Conservation (phyloP, 768 basidiomycete genomes). For the Amanita pallidorosea region DNA sequence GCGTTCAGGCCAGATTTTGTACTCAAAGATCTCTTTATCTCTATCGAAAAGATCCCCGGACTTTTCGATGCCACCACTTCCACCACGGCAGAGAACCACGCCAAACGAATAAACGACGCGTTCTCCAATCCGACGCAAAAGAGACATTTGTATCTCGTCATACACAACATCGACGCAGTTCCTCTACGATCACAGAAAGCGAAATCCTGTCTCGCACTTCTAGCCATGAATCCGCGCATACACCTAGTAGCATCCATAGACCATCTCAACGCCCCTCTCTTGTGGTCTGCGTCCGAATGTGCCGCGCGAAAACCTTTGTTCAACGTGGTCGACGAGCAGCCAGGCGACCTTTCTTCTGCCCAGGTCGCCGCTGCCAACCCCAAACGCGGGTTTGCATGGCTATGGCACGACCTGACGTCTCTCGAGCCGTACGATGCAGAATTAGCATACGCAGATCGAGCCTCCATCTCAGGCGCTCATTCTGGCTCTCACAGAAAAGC, state of each 20-base stretch:
- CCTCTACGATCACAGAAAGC: conserved; percentile 54
- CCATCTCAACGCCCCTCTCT: conserved; percentile 71
- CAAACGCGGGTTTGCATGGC: conserved; percentile 54
- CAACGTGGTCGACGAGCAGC: not conserved
- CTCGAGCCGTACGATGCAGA: conserved; percentile 76
- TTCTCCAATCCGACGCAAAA: conserved; percentile 31
- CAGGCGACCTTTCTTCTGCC: conserved; percentile 7
- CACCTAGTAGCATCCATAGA: conserved; percentile 83
- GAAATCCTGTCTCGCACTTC: conserved; percentile 55
- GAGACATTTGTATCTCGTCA: conserved; percentile 58
- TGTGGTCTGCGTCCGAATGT: conserved; percentile 70
- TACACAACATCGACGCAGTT: conserved; percentile 85
- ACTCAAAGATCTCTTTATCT: conserved; percentile 56
- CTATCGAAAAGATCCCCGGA: conserved; percentile 43
- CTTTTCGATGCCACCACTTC: conserved; percentile 25
- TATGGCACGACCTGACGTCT: conserved; percentile 89
- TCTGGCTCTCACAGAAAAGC: conserved; percentile 25
- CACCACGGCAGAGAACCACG: conserved; percentile 46
- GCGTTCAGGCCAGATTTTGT: conserved; percentile 62
- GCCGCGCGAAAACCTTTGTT: conserved; percentile 36
- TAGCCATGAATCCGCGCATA: conserved; percentile 65
- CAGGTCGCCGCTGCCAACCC: conserved; percentile 11
- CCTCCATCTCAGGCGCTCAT: conserved; percentile 46
- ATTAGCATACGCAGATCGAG: conserved; percentile 53
- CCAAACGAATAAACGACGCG: conserved; percentile 54